These are phyloP conservation scores for Mycena olivaceomarginata DNA, from an alignment of 768 basidiomycete species.

Conservation along the genomic window DNA sequence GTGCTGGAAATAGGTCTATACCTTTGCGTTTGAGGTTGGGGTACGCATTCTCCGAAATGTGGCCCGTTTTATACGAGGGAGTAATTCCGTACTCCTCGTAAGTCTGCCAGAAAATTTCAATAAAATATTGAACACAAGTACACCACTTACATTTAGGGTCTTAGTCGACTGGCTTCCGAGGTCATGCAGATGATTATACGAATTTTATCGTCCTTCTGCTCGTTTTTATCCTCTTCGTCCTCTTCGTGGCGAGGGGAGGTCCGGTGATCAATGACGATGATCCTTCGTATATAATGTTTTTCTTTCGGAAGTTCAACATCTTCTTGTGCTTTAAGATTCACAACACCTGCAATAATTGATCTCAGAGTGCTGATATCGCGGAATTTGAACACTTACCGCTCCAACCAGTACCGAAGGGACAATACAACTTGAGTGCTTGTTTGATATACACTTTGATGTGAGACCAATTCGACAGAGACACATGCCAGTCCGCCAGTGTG, in stretches of 20 bases:
- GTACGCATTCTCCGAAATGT: neutral
- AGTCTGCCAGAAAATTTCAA: neutral
- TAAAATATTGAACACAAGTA: no score
- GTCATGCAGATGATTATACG: constrained; percentile 51
- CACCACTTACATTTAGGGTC: neutral
- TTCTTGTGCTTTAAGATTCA: constrained; percentile 28
- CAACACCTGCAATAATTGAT: constrained; percentile 1
- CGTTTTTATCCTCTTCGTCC: constrained; percentile 3
- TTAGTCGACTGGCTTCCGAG: neutral
- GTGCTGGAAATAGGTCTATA: no score
- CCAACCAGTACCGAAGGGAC: no score
- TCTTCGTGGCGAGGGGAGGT: constrained; percentile 34
- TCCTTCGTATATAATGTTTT: constrained; percentile 32
- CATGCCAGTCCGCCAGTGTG: no score
- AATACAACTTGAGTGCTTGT: no score
- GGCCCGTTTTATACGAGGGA: neutral
- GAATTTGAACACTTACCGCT: no score
- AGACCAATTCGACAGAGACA: no score
- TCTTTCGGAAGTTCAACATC: constrained; percentile 28
- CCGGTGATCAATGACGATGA: constrained; percentile 32
- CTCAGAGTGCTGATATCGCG: no score
- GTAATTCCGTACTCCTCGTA: neutral
- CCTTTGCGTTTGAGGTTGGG: neutral
- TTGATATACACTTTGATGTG: no score
- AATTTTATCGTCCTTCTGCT: constrained; percentile 4